Evolutionary conservation across 1,139 yeast species (phyloP).

Genomic region (Suhomyces guaymorum): DNA sequence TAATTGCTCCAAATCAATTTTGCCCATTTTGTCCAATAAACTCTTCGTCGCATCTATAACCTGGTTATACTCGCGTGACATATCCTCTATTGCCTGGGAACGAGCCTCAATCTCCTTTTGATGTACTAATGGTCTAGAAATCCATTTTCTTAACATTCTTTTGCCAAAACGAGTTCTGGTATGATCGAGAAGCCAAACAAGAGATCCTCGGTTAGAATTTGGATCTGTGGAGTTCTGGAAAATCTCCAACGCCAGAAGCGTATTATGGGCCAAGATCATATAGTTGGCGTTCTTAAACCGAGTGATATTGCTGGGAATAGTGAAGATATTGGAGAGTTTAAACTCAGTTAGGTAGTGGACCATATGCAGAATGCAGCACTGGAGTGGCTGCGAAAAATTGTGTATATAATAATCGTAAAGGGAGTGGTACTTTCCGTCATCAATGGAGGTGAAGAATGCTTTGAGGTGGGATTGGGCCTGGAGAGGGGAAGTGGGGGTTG

Average conservation of each 20-base stretch:
- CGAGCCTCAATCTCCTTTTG: constrained; percentile 57
- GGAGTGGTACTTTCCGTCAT: constrained; percentile 14
- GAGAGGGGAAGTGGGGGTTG: too few relatives aligned
- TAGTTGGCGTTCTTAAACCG: constrained; percentile 52
- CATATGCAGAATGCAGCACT: constrained; percentile 50
- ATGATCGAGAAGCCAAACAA: constrained; percentile 77
- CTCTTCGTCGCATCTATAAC: constrained; percentile 54
- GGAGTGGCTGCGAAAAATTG: constrained; percentile 27
- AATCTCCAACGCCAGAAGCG: constrained; percentile 71
- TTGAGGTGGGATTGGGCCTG: constrained; percentile 14
- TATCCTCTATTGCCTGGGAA: constrained; percentile 62
- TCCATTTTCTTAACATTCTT: constrained; percentile 68
- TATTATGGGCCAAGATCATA: constrained; percentile 70
- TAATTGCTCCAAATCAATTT: constrained; percentile 63
- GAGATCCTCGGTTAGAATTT: constrained; percentile 58
- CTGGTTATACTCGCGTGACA: constrained; percentile 46
- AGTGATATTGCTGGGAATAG: constrained; percentile 49
- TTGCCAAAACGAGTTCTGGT: constrained; percentile 79
- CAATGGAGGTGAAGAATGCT: constrained; percentile 16
- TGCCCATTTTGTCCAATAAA: constrained; percentile 37
- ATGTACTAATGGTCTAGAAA: constrained; percentile 66
- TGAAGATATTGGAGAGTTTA: constrained; percentile 57
- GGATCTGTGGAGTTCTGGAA: constrained; percentile 63
- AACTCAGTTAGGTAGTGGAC: constrained; percentile 62
- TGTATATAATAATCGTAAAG: constrained; percentile 28